Base-by-base conservation (phyloP, 495 filamentous ascomycete species). In the Haplographium delicatum region DNA sequence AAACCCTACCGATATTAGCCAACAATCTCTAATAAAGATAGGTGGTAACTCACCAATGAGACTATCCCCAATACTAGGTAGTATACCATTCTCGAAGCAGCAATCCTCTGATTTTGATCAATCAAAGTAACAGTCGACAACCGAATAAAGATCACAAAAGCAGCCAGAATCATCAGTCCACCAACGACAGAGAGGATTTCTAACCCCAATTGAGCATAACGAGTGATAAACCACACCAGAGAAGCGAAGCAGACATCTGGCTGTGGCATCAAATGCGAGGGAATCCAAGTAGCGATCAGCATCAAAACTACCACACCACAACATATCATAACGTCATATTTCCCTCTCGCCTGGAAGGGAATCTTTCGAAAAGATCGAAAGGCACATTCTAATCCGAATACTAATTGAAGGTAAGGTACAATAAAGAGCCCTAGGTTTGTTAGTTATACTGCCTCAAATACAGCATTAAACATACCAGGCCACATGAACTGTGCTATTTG, bases 31-130 rank as follows among this genome's bases (percentile, higher is more conserved):
- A n/a, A n/a, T n/a, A n/a, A n/a, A n/a, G n/a, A n/a, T n/a, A n/a
- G n/a, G n/a, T 19, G 13, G 13, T n/a, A 31, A 56, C 67, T 54
- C 51, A 69, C 67, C 40, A 68, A 50, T 16, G 63, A 53, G 4
- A 61, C 44, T 16, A 63, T 51, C 11, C 55, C 60, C 38, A 67
- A 42, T 3, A 57, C 53, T 11, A 66, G 54, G 50, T 70, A 68
- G 44, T 69, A 70, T 0, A 68, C 63, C 54, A 66, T 62, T 41
- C 66, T 53, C 11, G 60, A 67, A 11, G 68, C 65, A 8, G 66
- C 61, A 43, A 70, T 65, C 37, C 68, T 34, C 42, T 69, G 61
- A 27, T 61, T 53, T 18, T 51, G 30, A 54, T 65, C 55, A 28
- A 63, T 58, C 35, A 65, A 30, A 16, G 42, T 52, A 4, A 55